A percentile compares a stretch with the other conserved stretches of the same genome.
phyloP scores from a whole-genome alignment of 176 grass and related monocot genomes.

The Oryza coarctata region DNA sequence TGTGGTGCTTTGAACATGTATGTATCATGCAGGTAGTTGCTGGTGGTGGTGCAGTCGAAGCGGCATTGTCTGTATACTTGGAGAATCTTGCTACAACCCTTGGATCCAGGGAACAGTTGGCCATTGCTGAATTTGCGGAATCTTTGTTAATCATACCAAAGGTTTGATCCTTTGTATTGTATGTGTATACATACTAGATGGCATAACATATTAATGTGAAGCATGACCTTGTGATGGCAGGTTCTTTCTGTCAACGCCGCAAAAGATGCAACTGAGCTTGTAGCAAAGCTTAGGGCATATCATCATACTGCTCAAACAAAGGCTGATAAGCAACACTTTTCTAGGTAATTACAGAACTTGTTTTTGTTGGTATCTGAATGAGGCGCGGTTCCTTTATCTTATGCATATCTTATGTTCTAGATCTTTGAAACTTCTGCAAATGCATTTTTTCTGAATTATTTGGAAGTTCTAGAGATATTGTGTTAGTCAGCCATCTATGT shows the following conservation, averaged over 20 bases:
- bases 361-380: not conserved
- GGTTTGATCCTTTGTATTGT: conserved; percentile 38
- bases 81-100: conserved; percentile 86
- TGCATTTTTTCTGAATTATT: not conserved
- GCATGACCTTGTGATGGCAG: conserved; percentile 33
- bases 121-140: conserved; percentile 82
- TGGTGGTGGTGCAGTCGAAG: conserved; percentile 89
- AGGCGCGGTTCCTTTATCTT: not conserved
- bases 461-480: not conserved
- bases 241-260: conserved; percentile 92
- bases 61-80: conserved; percentile 87
- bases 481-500: not conserved
- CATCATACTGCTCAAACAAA: conserved; percentile 87
- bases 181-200: not conserved
- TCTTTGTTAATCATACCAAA: conserved; percentile 86
- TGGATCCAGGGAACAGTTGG: conserved; percentile 76
- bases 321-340: conserved; percentile 87
- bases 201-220: conserved; percentile 7
- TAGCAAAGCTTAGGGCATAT: conserved; percentile 89
- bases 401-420: not conserved
- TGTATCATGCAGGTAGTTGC: conserved; percentile 68
- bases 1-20: not conserved
- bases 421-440: not conserved
- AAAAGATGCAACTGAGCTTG: conserved; percentile 84
- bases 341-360: conserved; percentile 48